Evolutionary conservation across 2,329 filamentous ascomycete species (phyloP), one percentile per base, ranked within the genome.

Genomic region (Arachnopeziza araneosa): DNA sequence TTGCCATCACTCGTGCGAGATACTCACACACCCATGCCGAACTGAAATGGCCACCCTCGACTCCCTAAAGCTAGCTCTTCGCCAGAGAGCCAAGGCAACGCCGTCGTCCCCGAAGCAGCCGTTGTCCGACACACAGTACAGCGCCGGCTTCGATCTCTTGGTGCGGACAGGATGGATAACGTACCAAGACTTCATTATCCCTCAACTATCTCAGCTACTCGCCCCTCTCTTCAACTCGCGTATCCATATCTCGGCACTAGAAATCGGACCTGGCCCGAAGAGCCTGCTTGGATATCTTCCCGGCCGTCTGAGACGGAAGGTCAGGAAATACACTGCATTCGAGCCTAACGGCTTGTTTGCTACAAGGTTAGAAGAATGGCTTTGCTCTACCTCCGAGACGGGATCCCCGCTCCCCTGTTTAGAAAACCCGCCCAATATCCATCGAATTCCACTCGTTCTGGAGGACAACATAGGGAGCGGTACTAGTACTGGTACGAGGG

Each of bases 231-330:
- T 79, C 64, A 66, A 72, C 44, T 78, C 77, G 6, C 75, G 74
- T 30, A 55, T 6, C 24, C 53, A 66, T 14, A 70, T 86, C 62
- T 85, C 83, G 2, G 77, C 79, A 19, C 74, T 87, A 6, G 85
- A 87, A 65, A 80, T 87, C 55, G 82, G 83, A 63, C 82, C 85
- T 0, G 84, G 84, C 9, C 78, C 81, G 0, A 75, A 78, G 69
- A 86, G 76, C 65, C 66, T 87, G 7, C 73, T 87, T 54, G 79
- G 73, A 58, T 55, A 75, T 67, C 72, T 87, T 21, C 80, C 83
- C 2, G 17, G 32, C 9, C 30, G 26, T 62, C 54, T 79, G 48
- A 78, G 75, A 70, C 66, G 63, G 5, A 80, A 76, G 53, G 70
- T 86, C 59, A 73, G n/a, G 8, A 77, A 54, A 66, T 86, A 87